Evolutionary conservation across 169 alveolate genomes (phyloP), one percentile per base, ranked within the genome.

Genomic region (Plasmodium knowlesi): DNA sequence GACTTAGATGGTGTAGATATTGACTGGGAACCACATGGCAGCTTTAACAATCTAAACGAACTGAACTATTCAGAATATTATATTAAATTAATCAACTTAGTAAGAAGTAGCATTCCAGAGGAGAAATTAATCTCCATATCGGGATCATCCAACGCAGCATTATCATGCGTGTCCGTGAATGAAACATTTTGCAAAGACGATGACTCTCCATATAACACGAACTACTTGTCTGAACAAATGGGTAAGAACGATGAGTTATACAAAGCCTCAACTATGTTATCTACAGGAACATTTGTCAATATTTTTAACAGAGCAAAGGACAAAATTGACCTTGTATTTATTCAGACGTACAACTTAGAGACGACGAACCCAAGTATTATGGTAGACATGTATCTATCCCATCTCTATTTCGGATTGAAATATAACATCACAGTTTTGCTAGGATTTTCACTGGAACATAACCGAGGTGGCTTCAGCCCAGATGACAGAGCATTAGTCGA

Each of bases 1-100:
- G 92, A 83, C 70, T 83, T 83, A 41, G 92, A 83, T 70, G 92
- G 92, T 83, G 92, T 83, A 61, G 92, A 83, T 67, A 83, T 83
- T 83, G 92, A 83, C n/a, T 83, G 92, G 92, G 92, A 83, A 83
- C 92, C 92, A 70, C 81, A 83, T 83, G 92, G 92, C 30, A 83
- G 92, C 74, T 83, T 83, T 70, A 83, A 83, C 73, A 83, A 83
- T 41, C 73, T 83, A 83, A 83, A 83, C 74, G 92, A 83, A 39
- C 54, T 83, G n/a, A 50, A 39, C 28, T 83, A 22, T 53, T 83
- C 92, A 61, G 46, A 70, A 70, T 83, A 83, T 53, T 83, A 83
- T 71, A 70, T 83, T 67, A 83, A 83, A 83, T 83, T 83, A 67
- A 70, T 83, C 50, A 71, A 83, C 71, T 25, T 83, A 37, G 16